A percentile compares a stretch with the other conserved stretches of the same genome.
Conservation (phyloP, 2,329 filamentous ascomycete species). For the Berkeleyomyces rouxiae region DNA sequence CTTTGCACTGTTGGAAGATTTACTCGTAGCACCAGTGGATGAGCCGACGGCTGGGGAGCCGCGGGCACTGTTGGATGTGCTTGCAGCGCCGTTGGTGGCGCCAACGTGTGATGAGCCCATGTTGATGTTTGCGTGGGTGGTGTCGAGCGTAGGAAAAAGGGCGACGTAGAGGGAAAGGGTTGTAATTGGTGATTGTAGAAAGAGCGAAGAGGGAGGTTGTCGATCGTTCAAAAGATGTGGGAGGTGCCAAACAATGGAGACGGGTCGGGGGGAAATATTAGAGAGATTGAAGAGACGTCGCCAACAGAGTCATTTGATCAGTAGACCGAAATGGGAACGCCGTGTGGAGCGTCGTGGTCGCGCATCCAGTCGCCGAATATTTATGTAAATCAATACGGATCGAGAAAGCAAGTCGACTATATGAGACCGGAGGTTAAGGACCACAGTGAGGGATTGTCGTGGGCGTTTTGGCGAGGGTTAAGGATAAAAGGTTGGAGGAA, state of each 20-base stretch:
- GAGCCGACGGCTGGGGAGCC: slow-evolving; percentile 32
- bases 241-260: background rate
- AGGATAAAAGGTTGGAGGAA: too few relatives aligned
- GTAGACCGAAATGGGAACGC: background rate
- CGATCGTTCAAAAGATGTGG: background rate
- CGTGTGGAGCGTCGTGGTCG: background rate
- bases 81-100: slow-evolving; percentile 22
- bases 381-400: background rate
- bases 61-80: slow-evolving; percentile 30
- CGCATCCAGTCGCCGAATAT: background rate
- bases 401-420: background rate
- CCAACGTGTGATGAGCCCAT: slow-evolving; percentile 12
- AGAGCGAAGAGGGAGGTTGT: background rate
- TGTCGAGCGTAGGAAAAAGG: background rate
- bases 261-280: background rate
- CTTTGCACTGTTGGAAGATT: slow-evolving; percentile 27
- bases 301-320: slow-evolving; percentile 7
- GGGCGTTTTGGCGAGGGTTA: too few relatives aligned
- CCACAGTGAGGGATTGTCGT: background rate
- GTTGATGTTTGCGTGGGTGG: background rate
- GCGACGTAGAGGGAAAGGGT: background rate
- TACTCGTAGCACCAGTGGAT: slow-evolving; percentile 15
- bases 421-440: background rate
- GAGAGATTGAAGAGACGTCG: background rate
- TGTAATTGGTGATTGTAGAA: background rate